phyloP scores from a whole-genome alignment of 164 flowering plant species.

The Berberis vulgaris region DNA sequence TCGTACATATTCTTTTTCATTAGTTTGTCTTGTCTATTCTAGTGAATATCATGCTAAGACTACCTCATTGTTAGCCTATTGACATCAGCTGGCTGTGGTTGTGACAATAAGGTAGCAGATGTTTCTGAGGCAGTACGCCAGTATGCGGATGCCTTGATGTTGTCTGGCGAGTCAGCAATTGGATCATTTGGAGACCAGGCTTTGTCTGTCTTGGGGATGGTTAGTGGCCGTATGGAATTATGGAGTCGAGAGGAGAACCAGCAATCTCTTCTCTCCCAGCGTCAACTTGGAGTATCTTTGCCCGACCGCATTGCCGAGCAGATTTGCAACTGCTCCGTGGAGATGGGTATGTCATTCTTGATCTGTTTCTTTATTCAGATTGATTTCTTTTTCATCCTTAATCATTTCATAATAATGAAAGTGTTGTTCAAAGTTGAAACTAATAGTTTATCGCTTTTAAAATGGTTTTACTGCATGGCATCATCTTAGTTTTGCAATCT shows the following conservation, averaged over 20 bases:
- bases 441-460: too few relatives aligned
- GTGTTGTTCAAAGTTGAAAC: too few relatives aligned
- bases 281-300: slow-evolving; percentile 42
- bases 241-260: slow-evolving; percentile 64
- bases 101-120: slow-evolving; percentile 68
- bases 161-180: slow-evolving; percentile 91
- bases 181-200: slow-evolving; percentile 68
- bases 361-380: not conserved
- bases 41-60: slow-evolving; percentile 2
- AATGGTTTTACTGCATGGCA: too few relatives aligned
- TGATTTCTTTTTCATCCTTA: not conserved
- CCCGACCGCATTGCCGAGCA: slow-evolving; percentile 65
- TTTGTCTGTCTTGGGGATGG: slow-evolving; percentile 53
- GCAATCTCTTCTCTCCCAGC: slow-evolving; percentile 25
- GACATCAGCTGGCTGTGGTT: slow-evolving; percentile 7
- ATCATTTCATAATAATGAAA: too few relatives aligned
- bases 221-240: slow-evolving; percentile 59
- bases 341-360: slow-evolving; percentile 51
- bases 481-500: too few relatives aligned
- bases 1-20: too few relatives aligned
- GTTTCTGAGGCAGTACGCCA: slow-evolving; percentile 89
- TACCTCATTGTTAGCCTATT: not conserved
- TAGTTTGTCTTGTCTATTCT: not conserved
- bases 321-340: slow-evolving; percentile 64
- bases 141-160: slow-evolving; percentile 85